phyloP scores from a whole-genome alignment of 2,329 filamentous ascomycete genomes.

The Malbranchea cinnamomea region DNA sequence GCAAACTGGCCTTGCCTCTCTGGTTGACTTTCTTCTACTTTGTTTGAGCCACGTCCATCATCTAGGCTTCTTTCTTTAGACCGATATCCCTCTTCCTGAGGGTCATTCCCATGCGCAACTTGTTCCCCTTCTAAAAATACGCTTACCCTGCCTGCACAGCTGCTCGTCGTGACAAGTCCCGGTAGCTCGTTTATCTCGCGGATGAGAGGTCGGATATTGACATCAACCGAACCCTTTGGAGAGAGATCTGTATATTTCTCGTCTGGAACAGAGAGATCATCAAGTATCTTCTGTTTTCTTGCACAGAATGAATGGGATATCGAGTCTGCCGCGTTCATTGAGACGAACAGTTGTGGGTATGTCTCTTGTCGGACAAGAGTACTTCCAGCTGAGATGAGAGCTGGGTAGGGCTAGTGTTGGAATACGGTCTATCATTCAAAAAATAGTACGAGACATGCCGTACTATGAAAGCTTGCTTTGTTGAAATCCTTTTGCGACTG shows the following conservation, averaged over 20 bases:
- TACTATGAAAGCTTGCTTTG: no score
- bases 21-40: conserved; percentile 10
- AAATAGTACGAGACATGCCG: no score
- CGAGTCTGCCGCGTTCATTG: background rate
- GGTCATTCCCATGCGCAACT: conserved; percentile 5
- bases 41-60: conserved; percentile 11
- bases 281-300: conserved; percentile 60
- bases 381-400: no score
- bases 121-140: conserved; percentile 70
- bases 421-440: no score
- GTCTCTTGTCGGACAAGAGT: no score
- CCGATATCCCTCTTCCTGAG: conserved; percentile 2
- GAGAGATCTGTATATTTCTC: conserved; percentile 67
- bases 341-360: background rate
- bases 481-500: no score
- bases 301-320: conserved; percentile 29
- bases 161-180: conserved; percentile 81
- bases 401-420: no score
- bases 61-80: conserved; percentile 6
- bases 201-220: conserved; percentile 61
- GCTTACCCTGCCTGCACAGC: conserved; percentile 74
- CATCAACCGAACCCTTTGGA: conserved; percentile 78
- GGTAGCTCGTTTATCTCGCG: conserved; percentile 58
- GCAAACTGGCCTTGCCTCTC: conserved; percentile 28
- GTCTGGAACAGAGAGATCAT: conserved; percentile 52